A percentile compares a stretch with the other conserved stretches of the same genome.
These are phyloP conservation scores for Phytophthora quininea DNA, from an alignment of 352 stramenopile species.

Conservation along the genomic window DNA sequence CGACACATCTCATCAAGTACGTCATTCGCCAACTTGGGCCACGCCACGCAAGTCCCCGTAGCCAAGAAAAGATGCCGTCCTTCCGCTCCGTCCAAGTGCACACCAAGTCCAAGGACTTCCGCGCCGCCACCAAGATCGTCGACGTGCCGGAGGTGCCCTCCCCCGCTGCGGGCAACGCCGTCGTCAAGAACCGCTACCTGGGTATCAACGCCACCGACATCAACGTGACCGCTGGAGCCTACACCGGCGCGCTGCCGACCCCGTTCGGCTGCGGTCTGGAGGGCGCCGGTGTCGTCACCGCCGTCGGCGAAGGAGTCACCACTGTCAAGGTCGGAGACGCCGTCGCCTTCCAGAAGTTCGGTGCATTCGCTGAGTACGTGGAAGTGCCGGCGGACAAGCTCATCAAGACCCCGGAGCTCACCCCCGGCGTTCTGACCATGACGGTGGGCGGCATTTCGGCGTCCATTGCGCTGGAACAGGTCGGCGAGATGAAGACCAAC, in stretches of 20 bases:
- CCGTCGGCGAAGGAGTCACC: constrained; percentile 31
- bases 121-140: neutral
- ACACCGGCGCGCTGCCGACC: neutral
- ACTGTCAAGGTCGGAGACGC: constrained; percentile 35
- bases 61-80: neutral
- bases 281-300: constrained; percentile 29
- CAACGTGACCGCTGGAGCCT: neutral
- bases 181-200: neutral
- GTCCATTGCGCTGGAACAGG: constrained; percentile 4
- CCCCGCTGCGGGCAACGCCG: neutral
- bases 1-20: neutral
- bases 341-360: constrained; percentile 38
- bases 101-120: neutral
- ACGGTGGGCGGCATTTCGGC: constrained; percentile 38
- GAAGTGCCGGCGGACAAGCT: constrained; percentile 24
- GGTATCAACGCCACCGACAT: neutral
- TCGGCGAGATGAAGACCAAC: constrained; percentile 2
- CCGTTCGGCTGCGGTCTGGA: neutral
- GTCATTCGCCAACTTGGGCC: constrained; percentile 10
- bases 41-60: constrained; percentile 40
- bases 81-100: neutral
- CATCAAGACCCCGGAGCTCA: constrained; percentile 21
- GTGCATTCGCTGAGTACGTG: constrained; percentile 47
- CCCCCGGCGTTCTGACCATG: constrained; percentile 23
- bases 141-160: neutral